Percentiles rank a stretch among this genome's conserved stretches.
Evolutionary conservation across 2,329 filamentous ascomycete genomes (phyloP).

Genomic region (Elsinoe necatrix): DNA sequence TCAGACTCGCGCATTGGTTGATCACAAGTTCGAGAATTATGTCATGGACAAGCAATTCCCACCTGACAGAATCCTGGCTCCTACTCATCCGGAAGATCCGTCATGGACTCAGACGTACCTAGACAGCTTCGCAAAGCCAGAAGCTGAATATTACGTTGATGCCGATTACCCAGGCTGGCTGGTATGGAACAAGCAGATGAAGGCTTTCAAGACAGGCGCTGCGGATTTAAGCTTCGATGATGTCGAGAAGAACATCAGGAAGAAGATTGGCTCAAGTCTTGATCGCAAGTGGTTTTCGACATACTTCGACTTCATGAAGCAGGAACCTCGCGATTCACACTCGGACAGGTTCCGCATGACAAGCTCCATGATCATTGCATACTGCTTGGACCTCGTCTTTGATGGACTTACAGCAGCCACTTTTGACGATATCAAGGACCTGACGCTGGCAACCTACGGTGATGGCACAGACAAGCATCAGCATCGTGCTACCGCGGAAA

Average conservation of each 20-base stretch:
- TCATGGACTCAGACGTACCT: constrained; percentile 74
- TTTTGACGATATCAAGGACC: constrained; percentile 78
- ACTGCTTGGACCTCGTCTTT: constrained; percentile 83
- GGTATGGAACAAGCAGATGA: constrained; percentile 84
- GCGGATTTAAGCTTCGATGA: constrained; percentile 69
- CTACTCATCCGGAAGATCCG: constrained; percentile 64
- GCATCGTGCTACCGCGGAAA: constrained; percentile 90
- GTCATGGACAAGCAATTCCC: constrained; percentile 71
- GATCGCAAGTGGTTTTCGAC: constrained; percentile 78
- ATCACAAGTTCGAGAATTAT: constrained; percentile 80
- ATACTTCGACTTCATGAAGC: constrained; percentile 89
- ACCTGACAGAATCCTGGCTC: constrained; percentile 65
- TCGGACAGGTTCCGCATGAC: constrained; percentile 85
- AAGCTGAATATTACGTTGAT: constrained; percentile 83
- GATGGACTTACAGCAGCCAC: constrained; percentile 67
- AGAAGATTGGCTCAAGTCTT: constrained; percentile 70
- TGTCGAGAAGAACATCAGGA: constrained; percentile 62
- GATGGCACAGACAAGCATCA: constrained; percentile 97
- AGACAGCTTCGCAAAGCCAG: constrained; percentile 64
- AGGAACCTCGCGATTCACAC: constrained; percentile 76
- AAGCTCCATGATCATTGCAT: constrained; percentile 76
- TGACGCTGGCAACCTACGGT: constrained; percentile 69
- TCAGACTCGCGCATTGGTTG: constrained; percentile 76
- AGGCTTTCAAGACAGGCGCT: constrained; percentile 66
- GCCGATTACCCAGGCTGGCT: constrained; percentile 92